Conservation (phyloP, 495 filamentous ascomycete genomes). For the Oleoguttula mirabilis region DNA sequence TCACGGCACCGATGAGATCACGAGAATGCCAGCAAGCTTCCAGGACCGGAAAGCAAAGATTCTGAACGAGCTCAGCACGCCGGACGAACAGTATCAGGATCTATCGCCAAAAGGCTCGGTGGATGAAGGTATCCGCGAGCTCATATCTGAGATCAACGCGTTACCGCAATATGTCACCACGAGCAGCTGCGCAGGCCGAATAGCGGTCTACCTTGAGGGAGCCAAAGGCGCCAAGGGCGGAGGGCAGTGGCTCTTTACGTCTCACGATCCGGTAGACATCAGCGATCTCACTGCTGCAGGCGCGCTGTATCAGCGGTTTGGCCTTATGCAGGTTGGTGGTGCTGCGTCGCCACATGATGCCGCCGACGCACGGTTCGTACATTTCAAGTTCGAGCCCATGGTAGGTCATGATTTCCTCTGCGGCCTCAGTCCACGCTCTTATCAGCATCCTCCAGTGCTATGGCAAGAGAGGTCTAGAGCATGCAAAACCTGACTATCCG, state of each 20-base stretch:
- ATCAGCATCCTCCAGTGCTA: not conserved
- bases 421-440: not conserved
- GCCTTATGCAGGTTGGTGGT: not conserved
- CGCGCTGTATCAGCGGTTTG: conserved; percentile 1
- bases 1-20: too few relatives aligned
- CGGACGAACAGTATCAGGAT: conserved; percentile 58
- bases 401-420: conserved; percentile 35
- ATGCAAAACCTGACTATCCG: conserved; percentile 5
- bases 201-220: conserved; percentile 75
- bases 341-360: not conserved
- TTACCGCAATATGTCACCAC: conserved; percentile 70
- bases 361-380: conserved; percentile 41
- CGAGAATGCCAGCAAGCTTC: too few relatives aligned
- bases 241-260: conserved; percentile 75
- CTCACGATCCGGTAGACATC: conserved; percentile 56
- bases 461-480: not conserved
- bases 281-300: conserved; percentile 12
- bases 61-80: conserved; percentile 47
- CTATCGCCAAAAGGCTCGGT: conserved; percentile 76
- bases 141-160: conserved; percentile 65
- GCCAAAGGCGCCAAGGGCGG: conserved; percentile 63
- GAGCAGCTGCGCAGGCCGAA: conserved; percentile 77
- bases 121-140: conserved; percentile 58
- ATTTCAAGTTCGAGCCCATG: conserved; percentile 92
- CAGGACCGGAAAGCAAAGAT: conserved; percentile 51